These are phyloP conservation scores for Trametes coccinea DNA, from an alignment of 768 basidiomycete genomes.

Conservation along the genomic window DNA sequence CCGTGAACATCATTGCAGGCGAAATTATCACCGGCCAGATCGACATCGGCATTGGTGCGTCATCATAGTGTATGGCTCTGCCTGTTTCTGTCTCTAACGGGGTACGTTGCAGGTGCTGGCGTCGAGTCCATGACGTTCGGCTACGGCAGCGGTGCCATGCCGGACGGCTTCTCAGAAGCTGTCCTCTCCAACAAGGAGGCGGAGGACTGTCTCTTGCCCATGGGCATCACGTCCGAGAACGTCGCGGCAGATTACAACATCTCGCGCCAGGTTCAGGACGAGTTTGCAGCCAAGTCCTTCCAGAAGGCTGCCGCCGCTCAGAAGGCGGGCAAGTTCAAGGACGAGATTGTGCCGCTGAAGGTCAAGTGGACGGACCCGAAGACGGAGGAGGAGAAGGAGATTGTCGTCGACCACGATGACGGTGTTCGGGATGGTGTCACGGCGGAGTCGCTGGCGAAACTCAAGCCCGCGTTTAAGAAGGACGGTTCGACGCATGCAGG, in stretches of 20 bases:
- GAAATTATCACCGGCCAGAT: slow-evolving; percentile 79
- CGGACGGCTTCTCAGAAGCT: slow-evolving; percentile 61
- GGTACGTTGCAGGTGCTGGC: slow-evolving; percentile 60
- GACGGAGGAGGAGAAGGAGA: slow-evolving; percentile 63
- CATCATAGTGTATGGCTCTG: too few species aligned
- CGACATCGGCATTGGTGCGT: slow-evolving; percentile 83
- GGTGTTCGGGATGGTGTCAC: slow-evolving; percentile 88
- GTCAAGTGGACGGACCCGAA: slow-evolving; percentile 72
- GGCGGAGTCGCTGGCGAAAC: slow-evolving; percentile 69
- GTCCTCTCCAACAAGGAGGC: slow-evolving; percentile 68
- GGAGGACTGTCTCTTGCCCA: slow-evolving; percentile 80
- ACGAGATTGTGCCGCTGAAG: slow-evolving; percentile 81
- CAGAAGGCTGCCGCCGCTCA: slow-evolving; percentile 80
- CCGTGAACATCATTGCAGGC: slow-evolving; percentile 80
- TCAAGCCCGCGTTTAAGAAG: slow-evolving; percentile 84
- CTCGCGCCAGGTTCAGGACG: slow-evolving; percentile 76
- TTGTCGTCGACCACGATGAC: slow-evolving; percentile 79
- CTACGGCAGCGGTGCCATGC: slow-evolving; percentile 58
- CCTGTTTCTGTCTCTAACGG: neutral
- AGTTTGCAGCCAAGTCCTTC: slow-evolving; percentile 82
- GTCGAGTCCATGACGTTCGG: slow-evolving; percentile 90
- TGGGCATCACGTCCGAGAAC: slow-evolving; percentile 96
- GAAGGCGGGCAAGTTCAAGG: slow-evolving; percentile 78
- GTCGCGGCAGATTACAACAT: slow-evolving; percentile 78
- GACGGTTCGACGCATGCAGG: slow-evolving; percentile 77